phyloP scores from a whole-genome alignment of 2,329 filamentous ascomycete species.

The Sphaerostilbella broomeana region DNA sequence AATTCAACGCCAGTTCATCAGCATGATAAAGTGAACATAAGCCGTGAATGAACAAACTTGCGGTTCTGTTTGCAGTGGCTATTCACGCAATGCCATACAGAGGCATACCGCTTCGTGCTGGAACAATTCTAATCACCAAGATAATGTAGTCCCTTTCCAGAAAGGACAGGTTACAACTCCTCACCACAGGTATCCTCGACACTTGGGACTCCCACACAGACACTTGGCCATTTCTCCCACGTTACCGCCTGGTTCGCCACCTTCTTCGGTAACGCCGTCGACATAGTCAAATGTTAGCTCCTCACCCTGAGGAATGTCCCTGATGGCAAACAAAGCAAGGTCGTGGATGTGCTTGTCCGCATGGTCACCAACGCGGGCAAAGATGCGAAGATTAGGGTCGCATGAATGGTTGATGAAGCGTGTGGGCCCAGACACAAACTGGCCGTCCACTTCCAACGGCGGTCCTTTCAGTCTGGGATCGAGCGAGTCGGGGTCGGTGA shows the following conservation, averaged over 20 bases:
- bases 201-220: conserved; percentile 58
- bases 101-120: too few species aligned
- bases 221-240: conserved; percentile 50
- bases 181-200: conserved; percentile 64
- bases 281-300: conserved; percentile 79
- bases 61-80: too few species aligned
- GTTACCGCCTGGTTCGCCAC: conserved; percentile 35
- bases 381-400: conserved; percentile 71
- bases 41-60: too few species aligned
- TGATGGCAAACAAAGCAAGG: conserved; percentile 66
- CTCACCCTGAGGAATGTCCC: conserved; percentile 56
- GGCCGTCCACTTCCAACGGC: conserved; percentile 60
- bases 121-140: too few species aligned
- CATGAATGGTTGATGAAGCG: conserved; percentile 82
- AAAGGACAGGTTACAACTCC: not conserved
- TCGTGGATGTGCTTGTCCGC: conserved; percentile 70
- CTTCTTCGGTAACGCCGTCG: conserved; percentile 52
- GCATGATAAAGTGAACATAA: too few species aligned
- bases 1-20: too few species aligned
- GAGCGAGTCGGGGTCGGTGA: conserved; percentile 50
- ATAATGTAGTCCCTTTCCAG: too few species aligned
- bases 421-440: conserved; percentile 70
- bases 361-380: conserved; percentile 71
- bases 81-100: too few species aligned
- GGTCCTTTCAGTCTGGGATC: conserved; percentile 50